phyloP scores from a whole-genome alignment of 2,329 filamentous ascomycete genomes.

The Ascochyta koolunga region DNA sequence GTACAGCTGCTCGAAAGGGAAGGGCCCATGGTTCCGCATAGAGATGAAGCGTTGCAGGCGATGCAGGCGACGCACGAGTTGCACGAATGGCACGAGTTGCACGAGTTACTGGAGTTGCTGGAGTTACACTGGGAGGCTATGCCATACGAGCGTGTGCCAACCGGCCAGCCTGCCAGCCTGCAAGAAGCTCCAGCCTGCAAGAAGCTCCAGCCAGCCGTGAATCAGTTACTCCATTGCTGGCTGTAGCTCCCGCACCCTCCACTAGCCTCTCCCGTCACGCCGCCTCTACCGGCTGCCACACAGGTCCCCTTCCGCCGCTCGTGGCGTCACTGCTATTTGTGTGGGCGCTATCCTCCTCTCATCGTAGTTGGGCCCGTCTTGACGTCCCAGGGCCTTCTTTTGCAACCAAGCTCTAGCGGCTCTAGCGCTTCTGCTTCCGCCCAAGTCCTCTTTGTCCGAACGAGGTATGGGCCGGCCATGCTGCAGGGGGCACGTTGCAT shows the following conservation, averaged over 20 bases:
- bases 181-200: conserved; percentile 1
- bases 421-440: conserved; percentile 41
- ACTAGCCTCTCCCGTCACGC: conserved; percentile 46
- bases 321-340: conserved; percentile 47
- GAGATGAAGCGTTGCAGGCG: conserved; percentile 36
- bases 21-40: conserved; percentile 32
- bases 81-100: too few relatives aligned
- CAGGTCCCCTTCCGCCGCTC: conserved; percentile 36
- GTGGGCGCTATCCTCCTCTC: conserved; percentile 31
- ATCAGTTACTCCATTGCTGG: conserved; percentile 36
- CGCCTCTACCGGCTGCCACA: conserved; percentile 42
- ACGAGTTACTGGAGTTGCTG: too few relatives aligned
- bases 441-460: conserved; percentile 45
- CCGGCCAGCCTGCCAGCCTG: too few relatives aligned
- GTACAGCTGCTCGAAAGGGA: conserved; percentile 25
- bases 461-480: conserved; percentile 37
- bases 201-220: conserved; percentile 40
- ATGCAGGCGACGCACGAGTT: too few relatives aligned
- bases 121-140: conserved; percentile 49
- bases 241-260: conserved; percentile 48
- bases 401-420: conserved; percentile 46
- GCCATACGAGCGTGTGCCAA: conserved; percentile 47
- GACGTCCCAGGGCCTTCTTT: conserved; percentile 31
- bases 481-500: conserved; percentile 42
- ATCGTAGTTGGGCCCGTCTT: conserved; percentile 38